These are phyloP conservation scores for Cryptosporidium bovis DNA, from an alignment of 169 alveolate species.

Conservation along the genomic window DNA sequence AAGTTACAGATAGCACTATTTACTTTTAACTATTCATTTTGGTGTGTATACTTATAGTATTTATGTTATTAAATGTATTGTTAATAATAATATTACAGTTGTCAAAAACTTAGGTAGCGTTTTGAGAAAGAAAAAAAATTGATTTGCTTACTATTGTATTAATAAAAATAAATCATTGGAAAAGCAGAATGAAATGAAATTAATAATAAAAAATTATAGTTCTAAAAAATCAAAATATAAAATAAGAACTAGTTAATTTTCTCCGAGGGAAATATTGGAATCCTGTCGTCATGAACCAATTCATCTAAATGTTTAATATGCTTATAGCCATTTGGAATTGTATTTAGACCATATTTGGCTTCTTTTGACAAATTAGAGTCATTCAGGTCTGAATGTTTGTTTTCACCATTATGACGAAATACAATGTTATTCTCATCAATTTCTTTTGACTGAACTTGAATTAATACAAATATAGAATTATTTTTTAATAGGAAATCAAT, in stretches of 20 bases:
- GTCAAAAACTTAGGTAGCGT: no score
- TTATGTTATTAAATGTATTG: not conserved
- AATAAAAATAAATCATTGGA: no score
- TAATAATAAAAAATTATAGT: no score
- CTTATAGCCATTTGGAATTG: slow-evolving; percentile 21
- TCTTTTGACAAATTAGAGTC: no score
- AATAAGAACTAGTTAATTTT: no score
- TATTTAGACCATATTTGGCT: not conserved
- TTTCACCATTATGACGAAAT: no score
- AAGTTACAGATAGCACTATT: not conserved
- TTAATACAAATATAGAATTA: not conserved
- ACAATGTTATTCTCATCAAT: not conserved
- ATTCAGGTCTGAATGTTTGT: no score
- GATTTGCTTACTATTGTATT: no score
- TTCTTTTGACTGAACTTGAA: slow-evolving; percentile 40
- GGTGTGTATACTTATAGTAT: no score
- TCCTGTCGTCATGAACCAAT: slow-evolving; percentile 39
- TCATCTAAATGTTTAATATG: slow-evolving; percentile 36
- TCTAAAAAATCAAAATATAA: no score
- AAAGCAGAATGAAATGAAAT: not conserved
- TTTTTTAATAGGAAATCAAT: slow-evolving; percentile 1
- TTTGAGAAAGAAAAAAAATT: no score
- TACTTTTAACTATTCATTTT: not conserved
- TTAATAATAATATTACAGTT: no score
- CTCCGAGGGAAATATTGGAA: slow-evolving; percentile 10